Evolutionary conservation across 2,329 filamentous ascomycete species (phyloP).

Genomic region (Scleromitrula shiraiana): DNA sequence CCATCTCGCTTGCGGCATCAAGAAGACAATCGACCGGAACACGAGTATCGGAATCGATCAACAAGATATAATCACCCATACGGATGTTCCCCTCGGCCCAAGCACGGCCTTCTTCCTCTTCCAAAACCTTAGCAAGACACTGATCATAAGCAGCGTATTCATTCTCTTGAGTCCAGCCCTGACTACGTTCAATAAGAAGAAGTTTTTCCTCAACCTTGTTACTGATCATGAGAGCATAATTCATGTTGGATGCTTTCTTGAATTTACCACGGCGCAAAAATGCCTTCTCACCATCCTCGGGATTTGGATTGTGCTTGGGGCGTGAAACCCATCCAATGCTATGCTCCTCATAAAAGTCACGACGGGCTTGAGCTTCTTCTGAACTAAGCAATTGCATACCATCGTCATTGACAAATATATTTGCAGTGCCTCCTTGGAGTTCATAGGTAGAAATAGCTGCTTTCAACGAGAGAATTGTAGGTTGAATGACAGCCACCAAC

Average conservation of each 20-base stretch:
- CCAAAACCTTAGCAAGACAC: constrained; percentile 42
- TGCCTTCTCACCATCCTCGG: constrained; percentile 39
- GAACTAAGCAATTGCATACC: constrained; percentile 60
- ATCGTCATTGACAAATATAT: constrained; percentile 71
- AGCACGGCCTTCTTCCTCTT: constrained; percentile 39
- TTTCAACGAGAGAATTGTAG: constrained; percentile 71
- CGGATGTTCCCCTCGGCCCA: constrained; percentile 54
- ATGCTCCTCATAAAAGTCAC: constrained; percentile 61
- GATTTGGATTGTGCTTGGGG: constrained; percentile 40
- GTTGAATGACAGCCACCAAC: constrained; percentile 63
- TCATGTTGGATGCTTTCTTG: constrained; percentile 59
- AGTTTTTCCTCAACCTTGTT: constrained; percentile 6
- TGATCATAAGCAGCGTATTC: constrained; percentile 40
- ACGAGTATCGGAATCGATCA: constrained; percentile 62
- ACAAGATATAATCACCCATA: constrained; percentile 54
- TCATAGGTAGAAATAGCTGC: constrained; percentile 71
- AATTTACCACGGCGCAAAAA: constrained; percentile 54
- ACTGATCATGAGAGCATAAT: constrained; percentile 47
- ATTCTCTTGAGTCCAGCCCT: constrained; percentile 23
- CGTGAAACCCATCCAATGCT: constrained; percentile 63
- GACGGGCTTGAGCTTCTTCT: constrained; percentile 52
- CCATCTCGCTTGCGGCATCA: constrained; percentile 67
- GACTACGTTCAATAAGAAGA: neutral
- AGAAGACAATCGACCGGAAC: constrained; percentile 61
- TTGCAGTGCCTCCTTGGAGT: constrained; percentile 67